These are phyloP conservation scores for Thamnidium elegans DNA, from an alignment of 192 early-diverging fungal species.

Conservation along the genomic window DNA sequence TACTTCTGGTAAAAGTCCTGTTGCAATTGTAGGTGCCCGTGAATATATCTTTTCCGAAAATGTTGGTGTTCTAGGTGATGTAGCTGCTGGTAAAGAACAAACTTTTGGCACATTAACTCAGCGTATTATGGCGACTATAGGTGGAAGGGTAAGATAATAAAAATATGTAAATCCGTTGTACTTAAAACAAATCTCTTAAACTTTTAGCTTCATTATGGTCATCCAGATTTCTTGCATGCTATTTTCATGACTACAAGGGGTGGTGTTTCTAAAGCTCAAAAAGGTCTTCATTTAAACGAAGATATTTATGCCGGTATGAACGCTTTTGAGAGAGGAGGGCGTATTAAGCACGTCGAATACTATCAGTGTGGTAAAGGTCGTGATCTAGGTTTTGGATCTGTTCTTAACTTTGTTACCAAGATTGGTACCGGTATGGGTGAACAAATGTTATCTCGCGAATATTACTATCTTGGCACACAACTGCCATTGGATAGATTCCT, in stretches of 20 bases:
- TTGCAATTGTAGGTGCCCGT: slow-evolving; percentile 85
- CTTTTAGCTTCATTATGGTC: slow-evolving; percentile 53
- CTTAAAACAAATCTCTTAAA: background rate
- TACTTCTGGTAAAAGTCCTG: slow-evolving; percentile 51
- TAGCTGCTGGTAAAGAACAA: slow-evolving; percentile 87
- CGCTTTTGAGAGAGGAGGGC: slow-evolving; percentile 79
- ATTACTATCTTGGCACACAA: slow-evolving; percentile 85
- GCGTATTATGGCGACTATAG: slow-evolving; percentile 83
- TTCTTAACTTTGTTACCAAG: slow-evolving; percentile 87
- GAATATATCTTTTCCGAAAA: slow-evolving; percentile 89
- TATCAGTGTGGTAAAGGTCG: slow-evolving; percentile 93
- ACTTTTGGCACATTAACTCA: slow-evolving; percentile 85
- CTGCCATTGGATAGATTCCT: slow-evolving; percentile 82
- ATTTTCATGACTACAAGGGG: slow-evolving; percentile 87
- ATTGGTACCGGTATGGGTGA: slow-evolving; percentile 94
- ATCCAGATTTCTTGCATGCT: slow-evolving; percentile 88
- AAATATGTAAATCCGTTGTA: background rate
- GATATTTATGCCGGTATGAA: slow-evolving; percentile 94
- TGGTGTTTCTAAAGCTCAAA: slow-evolving; percentile 87
- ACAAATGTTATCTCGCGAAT: slow-evolving; percentile 90
- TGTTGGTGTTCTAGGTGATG: slow-evolving; percentile 80
- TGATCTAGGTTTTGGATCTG: slow-evolving; percentile 85
- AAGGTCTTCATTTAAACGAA: slow-evolving; percentile 88
- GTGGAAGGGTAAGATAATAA: slow-evolving; percentile 66
- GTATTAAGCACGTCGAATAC: slow-evolving; percentile 90